Conservation (phyloP, 768 basidiomycete genomes). For the Boletales sp. region DNA sequence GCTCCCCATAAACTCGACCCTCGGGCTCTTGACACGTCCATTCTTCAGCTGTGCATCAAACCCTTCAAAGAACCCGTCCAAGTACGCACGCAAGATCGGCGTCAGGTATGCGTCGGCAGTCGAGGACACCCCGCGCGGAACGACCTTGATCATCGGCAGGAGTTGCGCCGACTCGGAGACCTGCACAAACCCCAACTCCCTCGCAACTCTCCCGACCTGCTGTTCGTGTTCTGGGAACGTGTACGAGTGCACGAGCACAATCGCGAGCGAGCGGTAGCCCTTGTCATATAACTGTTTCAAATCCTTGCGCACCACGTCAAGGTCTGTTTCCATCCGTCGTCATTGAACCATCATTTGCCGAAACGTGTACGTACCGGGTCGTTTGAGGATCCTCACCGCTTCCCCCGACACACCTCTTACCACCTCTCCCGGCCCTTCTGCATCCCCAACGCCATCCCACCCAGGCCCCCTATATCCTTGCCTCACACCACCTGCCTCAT, state of each 20-base stretch:
- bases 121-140: slow-evolving; percentile 86
- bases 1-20: slow-evolving; percentile 95
- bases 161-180: slow-evolving; percentile 85
- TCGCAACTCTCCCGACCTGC: slow-evolving; percentile 66
- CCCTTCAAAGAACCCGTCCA: slow-evolving; percentile 88
- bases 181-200: slow-evolving; percentile 81
- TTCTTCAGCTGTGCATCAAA: slow-evolving; percentile 75
- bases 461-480: slow-evolving; percentile 75
- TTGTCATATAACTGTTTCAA: slow-evolving; percentile 68
- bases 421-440: slow-evolving; percentile 78
- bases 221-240: slow-evolving; percentile 87
- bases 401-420: slow-evolving; percentile 85
- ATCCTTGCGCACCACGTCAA: slow-evolving; percentile 49
- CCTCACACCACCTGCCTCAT: slow-evolving; percentile 61
- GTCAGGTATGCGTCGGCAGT: slow-evolving; percentile 96
- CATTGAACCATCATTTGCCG: neutral
- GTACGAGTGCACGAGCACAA: slow-evolving; percentile 89
- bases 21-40: slow-evolving; percentile 52
- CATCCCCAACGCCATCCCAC: slow-evolving; percentile 65
- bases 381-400: slow-evolving; percentile 77
- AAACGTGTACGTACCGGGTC: slow-evolving; percentile 44
- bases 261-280: slow-evolving; percentile 87
- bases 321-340: slow-evolving; percentile 37
- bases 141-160: slow-evolving; percentile 95
- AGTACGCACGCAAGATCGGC: slow-evolving; percentile 77